Conservation (phyloP, 2,329 filamentous ascomycete genomes). For the Bipolaris zeicola region DNA sequence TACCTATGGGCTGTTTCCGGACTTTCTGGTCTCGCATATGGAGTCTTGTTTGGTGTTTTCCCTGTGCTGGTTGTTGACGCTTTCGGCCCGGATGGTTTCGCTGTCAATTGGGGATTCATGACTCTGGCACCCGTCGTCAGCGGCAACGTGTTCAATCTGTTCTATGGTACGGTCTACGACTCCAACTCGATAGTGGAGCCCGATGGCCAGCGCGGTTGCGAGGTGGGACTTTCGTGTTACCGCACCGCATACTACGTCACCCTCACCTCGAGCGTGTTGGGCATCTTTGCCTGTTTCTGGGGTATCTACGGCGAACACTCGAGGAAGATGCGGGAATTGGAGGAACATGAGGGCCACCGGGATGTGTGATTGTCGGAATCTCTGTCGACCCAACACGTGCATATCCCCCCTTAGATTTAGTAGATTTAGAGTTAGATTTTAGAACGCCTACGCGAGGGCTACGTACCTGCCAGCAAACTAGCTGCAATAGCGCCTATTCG, state of each 20-base stretch:
- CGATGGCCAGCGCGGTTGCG: constrained; percentile 74
- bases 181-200: constrained; percentile 71
- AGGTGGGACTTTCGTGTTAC: constrained; percentile 81
- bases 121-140: constrained; percentile 85
- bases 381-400: neutral
- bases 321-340: constrained; percentile 39
- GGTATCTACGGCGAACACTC: constrained; percentile 66
- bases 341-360: constrained; percentile 38
- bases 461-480: neutral
- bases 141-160: constrained; percentile 89
- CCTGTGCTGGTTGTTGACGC: constrained; percentile 85
- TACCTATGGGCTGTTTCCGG: constrained; percentile 78
- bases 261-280: constrained; percentile 70
- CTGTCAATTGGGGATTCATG: constrained; percentile 96
- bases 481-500: neutral
- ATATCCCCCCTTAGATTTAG: neutral
- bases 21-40: constrained; percentile 87
- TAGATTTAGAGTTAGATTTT: neutral
- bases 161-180: constrained; percentile 87
- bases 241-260: constrained; percentile 80
- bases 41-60: constrained; percentile 91
- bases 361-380: constrained; percentile 27
- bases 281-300: constrained; percentile 71
- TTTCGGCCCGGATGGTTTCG: constrained; percentile 87
- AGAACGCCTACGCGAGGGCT: neutral